Conservation (phyloP, 306 rosid species). For the Crataegus laevigata region DNA sequence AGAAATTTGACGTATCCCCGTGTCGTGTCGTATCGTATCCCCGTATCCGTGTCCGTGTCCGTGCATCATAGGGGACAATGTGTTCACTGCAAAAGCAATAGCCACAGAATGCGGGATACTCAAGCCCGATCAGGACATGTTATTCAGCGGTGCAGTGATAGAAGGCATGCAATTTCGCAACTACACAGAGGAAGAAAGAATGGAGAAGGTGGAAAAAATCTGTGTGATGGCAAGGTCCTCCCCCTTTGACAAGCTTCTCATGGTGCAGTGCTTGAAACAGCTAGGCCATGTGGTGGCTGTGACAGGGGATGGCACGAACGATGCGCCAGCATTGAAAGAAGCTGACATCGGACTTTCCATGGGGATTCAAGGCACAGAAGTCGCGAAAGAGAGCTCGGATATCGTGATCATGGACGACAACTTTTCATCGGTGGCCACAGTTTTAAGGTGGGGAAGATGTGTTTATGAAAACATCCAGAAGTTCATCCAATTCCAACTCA, state of each 20-base stretch:
- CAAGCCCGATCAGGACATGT: neutral
- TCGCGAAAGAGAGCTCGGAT: slow-evolving; percentile 91
- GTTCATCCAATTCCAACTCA: slow-evolving; percentile 68
- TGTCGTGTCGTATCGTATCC: too few relatives aligned
- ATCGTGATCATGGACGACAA: slow-evolving; percentile 88
- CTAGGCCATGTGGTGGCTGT: neutral
- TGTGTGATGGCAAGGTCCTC: neutral
- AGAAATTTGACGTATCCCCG: too few relatives aligned
- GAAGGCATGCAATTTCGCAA: neutral
- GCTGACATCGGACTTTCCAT: slow-evolving; percentile 92
- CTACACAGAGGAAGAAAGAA: neutral
- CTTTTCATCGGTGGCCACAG: slow-evolving; percentile 79
- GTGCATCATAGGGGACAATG: slow-evolving; percentile 32
- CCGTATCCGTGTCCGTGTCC: too few relatives aligned
- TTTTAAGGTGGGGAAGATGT: slow-evolving; percentile 81
- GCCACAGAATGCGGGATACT: slow-evolving; percentile 42
- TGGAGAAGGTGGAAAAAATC: neutral
- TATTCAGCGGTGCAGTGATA: neutral
- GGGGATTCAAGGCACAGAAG: slow-evolving; percentile 87
- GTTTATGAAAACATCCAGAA: slow-evolving; percentile 72
- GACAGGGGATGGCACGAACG: neutral
- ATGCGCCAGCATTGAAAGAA: neutral
- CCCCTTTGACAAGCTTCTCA: neutral
- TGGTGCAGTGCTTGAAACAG: neutral
- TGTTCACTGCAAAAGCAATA: slow-evolving; percentile 31